phyloP scores from a whole-genome alignment of 2,329 filamentous ascomycete species.

The Apiospora saccharicola region DNA sequence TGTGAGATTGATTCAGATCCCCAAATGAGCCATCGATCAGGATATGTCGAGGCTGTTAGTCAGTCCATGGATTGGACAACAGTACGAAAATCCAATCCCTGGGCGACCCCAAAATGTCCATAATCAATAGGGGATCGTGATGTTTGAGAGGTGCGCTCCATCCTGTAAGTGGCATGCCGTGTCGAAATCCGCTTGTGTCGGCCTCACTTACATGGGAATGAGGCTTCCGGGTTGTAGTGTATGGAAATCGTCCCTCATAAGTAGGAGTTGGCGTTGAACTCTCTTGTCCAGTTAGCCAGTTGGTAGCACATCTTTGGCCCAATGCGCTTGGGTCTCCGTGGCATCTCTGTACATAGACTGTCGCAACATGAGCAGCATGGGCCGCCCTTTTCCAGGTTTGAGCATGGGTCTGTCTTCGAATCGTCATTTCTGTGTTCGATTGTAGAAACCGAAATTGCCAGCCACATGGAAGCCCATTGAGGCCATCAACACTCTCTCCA shows the following conservation, averaged over 20 bases:
- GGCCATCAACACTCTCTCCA: neutral
- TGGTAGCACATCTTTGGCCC: neutral
- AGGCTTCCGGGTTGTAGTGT: neutral
- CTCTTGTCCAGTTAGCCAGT: neutral
- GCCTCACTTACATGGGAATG: neutral
- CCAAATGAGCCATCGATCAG: neutral
- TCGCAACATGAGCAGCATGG: neutral
- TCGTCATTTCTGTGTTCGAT: neutral
- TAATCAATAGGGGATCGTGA: neutral
- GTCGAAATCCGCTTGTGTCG: neutral
- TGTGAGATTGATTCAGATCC: constrained; percentile 4
- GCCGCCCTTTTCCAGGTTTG: neutral
- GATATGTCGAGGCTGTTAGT: neutral
- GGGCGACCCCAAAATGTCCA: neutral
- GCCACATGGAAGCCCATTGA: neutral
- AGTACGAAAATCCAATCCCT: neutral
- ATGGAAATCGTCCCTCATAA: neutral
- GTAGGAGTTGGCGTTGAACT: neutral
- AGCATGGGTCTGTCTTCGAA: neutral
- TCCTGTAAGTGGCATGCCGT: neutral
- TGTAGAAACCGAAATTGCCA: neutral
- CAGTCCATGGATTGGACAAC: neutral
- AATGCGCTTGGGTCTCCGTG: neutral
- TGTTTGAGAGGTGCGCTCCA: neutral
- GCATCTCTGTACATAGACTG: neutral